A percentile compares a stretch with the other conserved stretches of the same genome.
These are phyloP conservation scores for Seminavis robusta DNA, from an alignment of 108 stramenopile species.

Conservation along the genomic window DNA sequence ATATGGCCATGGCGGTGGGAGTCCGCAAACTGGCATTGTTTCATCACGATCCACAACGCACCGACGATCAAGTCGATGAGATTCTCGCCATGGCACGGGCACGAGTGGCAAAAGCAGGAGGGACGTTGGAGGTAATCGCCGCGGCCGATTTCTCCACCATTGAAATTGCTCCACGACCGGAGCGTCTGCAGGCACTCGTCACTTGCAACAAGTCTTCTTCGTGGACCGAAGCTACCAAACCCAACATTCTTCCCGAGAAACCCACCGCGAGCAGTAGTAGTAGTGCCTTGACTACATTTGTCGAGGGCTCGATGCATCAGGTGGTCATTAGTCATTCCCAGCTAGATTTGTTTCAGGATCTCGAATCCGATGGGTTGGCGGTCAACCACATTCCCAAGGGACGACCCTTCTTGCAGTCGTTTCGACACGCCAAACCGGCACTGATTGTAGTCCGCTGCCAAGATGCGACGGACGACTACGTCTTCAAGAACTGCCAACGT, in stretches of 20 bases:
- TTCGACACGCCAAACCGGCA: conserved; percentile 11
- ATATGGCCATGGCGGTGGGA: conserved; percentile 27
- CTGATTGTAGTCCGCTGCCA: conserved; percentile 14
- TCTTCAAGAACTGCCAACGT: conserved; percentile 12
- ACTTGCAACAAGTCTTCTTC: no score
- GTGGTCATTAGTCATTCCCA: background rate
- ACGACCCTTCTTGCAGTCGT: conserved; percentile 8
- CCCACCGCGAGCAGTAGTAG: conserved; percentile 19
- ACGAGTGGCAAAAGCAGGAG: conserved; percentile 11
- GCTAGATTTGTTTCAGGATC: background rate
- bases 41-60: conserved; percentile 33
- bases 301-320: background rate
- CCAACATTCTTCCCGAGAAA: no score
- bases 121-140: background rate
- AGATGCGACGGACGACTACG: conserved; percentile 1
- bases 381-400: conserved; percentile 8
- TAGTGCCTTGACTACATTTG: conserved; percentile 14
- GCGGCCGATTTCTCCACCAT: background rate
- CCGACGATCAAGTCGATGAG: conserved; percentile 35
- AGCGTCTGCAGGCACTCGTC: conserved; percentile 9
- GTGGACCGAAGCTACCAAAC: no score
- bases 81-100: conserved; percentile 15
- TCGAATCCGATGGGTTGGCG: background rate
- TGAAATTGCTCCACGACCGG: background rate
- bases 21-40: conserved; percentile 25